Evolutionary conservation across 768 basidiomycete species (phyloP).

Genomic region (Pleurotus cornucopiae): DNA sequence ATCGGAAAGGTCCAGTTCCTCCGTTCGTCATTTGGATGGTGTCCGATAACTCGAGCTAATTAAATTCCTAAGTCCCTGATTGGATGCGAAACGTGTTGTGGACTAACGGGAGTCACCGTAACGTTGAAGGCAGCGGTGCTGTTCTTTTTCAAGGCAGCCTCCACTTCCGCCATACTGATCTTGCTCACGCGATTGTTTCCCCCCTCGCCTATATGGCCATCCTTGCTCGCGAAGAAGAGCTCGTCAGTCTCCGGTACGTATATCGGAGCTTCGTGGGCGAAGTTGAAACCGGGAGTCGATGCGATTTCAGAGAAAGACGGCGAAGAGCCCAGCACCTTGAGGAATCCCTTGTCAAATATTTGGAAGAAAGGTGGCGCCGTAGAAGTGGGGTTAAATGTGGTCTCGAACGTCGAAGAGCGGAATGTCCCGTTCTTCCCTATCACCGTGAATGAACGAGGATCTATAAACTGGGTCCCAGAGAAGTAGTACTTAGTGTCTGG

Average conservation of each 20-base stretch:
- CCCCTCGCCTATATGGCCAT: conserved; percentile 57
- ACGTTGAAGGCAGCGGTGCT: conserved; percentile 36
- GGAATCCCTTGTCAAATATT: conserved; percentile 47
- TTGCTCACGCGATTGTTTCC: conserved; percentile 62
- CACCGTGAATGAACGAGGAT: conserved; percentile 49
- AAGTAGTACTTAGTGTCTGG: not conserved
- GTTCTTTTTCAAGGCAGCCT: conserved; percentile 34
- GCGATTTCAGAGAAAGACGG: conserved; percentile 60
- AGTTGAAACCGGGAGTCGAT: conserved; percentile 55
- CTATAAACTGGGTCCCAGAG: conserved; percentile 35
- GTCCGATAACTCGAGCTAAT: conserved; percentile 55
- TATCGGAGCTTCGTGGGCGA: conserved; percentile 78
- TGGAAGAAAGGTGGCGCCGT: conserved; percentile 54
- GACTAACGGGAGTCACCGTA: conserved; percentile 38
- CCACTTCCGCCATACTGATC: conserved; percentile 57
- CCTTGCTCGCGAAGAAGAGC: conserved; percentile 69
- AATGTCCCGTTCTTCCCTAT: conserved; percentile 38
- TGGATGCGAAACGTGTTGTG: not conserved
- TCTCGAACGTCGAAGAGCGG: conserved; percentile 29
- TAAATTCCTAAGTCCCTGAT: conserved; percentile 4
- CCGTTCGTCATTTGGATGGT: conserved; percentile 69
- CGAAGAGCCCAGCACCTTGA: conserved; percentile 49
- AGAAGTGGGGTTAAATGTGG: conserved; percentile 59
- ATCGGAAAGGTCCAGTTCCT: conserved; percentile 61
- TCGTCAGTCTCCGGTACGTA: conserved; percentile 65